Evolutionary conservation across 768 basidiomycete species (phyloP).

Genomic region (Lentinula edodes): DNA sequence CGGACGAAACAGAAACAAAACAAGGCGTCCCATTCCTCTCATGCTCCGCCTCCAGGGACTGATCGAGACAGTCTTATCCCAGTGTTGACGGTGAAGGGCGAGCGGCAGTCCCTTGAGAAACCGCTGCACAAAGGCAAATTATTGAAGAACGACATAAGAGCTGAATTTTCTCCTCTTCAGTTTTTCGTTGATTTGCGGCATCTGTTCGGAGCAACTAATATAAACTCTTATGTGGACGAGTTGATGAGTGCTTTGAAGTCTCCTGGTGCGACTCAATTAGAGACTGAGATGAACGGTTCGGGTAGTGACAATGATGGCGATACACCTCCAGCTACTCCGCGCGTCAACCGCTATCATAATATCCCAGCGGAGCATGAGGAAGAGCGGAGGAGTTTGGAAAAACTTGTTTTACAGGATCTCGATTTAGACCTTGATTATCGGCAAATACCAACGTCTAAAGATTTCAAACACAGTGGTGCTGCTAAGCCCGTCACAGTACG

Average conservation of each 20-base stretch:
- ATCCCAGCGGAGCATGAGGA: conserved; percentile 21
- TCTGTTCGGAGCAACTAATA: conserved; percentile 30
- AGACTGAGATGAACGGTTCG: conserved; percentile 9
- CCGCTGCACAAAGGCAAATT: conserved; percentile 12
- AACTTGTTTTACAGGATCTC: conserved; percentile 53
- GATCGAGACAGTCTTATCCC: not conserved
- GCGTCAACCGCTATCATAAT: conserved; percentile 11
- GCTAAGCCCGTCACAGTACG: not conserved
- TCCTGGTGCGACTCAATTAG: not conserved
- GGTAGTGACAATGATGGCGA: conserved; percentile 24
- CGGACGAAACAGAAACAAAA: conserved; percentile 36
- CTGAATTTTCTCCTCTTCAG: conserved; percentile 61
- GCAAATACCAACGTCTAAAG: conserved; percentile 9
- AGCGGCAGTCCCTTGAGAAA: conserved; percentile 9
- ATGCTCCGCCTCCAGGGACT: conserved; percentile 11
- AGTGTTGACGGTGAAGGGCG: not conserved
- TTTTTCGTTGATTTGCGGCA: conserved; percentile 66
- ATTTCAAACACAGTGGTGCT: not conserved
- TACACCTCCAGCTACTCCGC: conserved; percentile 34
- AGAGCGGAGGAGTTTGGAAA: conserved; percentile 39
- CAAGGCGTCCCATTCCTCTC: conserved; percentile 13
- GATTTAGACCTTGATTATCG: conserved; percentile 47
- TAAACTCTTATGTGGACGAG: conserved; percentile 46
- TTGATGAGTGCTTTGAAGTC: conserved; percentile 7
- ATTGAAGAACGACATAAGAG: conserved; percentile 25